Conservation (phyloP, 1,284 basidiomycete genomes). For the Taiwanofungus camphoratus region DNA sequence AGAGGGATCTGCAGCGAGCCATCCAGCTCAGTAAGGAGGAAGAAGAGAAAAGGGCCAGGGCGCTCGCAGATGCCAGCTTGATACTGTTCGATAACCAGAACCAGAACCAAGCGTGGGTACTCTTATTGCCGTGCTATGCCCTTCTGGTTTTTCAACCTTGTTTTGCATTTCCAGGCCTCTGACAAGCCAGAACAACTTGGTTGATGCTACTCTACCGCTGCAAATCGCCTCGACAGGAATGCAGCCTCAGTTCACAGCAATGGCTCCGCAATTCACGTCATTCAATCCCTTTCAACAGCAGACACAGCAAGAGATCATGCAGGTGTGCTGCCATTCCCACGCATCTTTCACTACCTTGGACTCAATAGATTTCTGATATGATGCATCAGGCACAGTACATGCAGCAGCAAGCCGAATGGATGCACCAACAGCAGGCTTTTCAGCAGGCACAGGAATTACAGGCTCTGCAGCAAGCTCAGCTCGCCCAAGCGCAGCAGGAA, state of each 20-base stretch:
- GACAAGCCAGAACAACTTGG: constrained; percentile 12
- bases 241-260: constrained; percentile 55
- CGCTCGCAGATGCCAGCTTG: constrained; percentile 69
- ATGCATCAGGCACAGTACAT: constrained; percentile 65
- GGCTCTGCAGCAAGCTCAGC: constrained; percentile 37
- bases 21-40: constrained; percentile 82
- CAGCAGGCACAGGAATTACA: constrained; percentile 35
- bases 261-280: constrained; percentile 41
- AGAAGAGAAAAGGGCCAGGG: constrained; percentile 61
- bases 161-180: constrained; percentile 2
- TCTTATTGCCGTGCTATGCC: not conserved
- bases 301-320: constrained; percentile 62
- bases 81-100: constrained; percentile 80
- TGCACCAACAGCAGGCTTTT: constrained; percentile 33
- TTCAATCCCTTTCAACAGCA: constrained; percentile 77
- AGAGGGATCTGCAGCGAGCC: constrained; percentile 74
- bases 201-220: constrained; percentile 26
- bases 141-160: not conserved
- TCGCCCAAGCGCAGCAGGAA: constrained; percentile 52
- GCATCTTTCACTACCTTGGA: no score
- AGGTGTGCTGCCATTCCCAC: not conserved
- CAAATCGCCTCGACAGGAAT: constrained; percentile 37
- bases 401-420: constrained; percentile 62
- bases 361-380: no score
- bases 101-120: constrained; percentile 45